A percentile compares a stretch with the other conserved stretches of the same genome.
Conservation (phyloP, 305 asterid genomes). For the Monarda citriodora region DNA sequence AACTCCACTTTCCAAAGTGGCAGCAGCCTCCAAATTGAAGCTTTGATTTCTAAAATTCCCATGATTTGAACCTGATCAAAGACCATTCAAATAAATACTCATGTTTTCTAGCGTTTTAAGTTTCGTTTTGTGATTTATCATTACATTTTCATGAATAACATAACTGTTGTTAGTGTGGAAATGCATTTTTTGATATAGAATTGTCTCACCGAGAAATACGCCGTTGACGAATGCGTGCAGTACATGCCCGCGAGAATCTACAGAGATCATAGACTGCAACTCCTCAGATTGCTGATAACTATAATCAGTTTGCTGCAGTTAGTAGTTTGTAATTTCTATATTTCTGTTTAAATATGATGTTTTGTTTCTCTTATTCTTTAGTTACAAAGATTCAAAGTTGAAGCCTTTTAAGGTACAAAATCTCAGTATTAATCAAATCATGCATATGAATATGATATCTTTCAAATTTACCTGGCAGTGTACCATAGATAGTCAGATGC, state of each 20-base stretch:
- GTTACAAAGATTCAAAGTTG: neutral
- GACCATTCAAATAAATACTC: neutral
- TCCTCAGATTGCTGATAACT: slow-evolving; percentile 45
- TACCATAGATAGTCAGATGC: slow-evolving; percentile 91
- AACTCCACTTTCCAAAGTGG: slow-evolving; percentile 41
- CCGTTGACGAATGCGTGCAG: slow-evolving; percentile 73
- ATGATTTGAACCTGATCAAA: slow-evolving; percentile 49
- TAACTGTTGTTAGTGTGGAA: neutral
- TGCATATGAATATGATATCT: neutral
- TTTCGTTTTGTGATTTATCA: neutral
- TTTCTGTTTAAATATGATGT: neutral
- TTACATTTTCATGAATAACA: neutral
- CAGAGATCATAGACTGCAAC: slow-evolving; percentile 35
- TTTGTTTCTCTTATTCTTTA: neutral
- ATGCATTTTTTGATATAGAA: neutral
- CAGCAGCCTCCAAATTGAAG: slow-evolving; percentile 38
- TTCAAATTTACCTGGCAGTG: slow-evolving; percentile 54
- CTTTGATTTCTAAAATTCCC: slow-evolving; percentile 43
- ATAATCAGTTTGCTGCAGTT: slow-evolving; percentile 1
- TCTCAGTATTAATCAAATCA: neutral
- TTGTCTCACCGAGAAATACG: slow-evolving; percentile 52
- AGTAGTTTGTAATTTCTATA: neutral
- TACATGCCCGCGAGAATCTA: slow-evolving; percentile 72
- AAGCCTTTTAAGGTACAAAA: neutral
- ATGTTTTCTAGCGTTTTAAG: neutral